These are phyloP conservation scores for Pontederia paniculata DNA, from an alignment of 176 grass and related monocot species.

Conservation along the genomic window DNA sequence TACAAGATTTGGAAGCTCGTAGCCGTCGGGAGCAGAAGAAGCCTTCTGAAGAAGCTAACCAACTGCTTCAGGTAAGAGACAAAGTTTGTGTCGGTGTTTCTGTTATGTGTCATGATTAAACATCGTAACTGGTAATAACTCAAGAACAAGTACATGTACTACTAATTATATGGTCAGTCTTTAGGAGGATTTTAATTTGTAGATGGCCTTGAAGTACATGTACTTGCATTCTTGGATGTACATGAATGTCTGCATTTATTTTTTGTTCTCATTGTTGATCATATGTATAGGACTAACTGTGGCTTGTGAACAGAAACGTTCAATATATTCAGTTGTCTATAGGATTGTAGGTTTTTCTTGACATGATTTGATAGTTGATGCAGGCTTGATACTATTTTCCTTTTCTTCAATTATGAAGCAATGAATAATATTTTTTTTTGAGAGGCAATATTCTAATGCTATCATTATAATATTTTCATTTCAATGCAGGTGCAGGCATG, in stretches of 20 bases:
- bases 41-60: constrained; percentile 92
- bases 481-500: constrained; percentile 75
- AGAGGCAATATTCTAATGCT: too few species aligned
- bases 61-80: constrained; percentile 69
- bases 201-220: neutral
- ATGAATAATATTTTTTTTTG: too few species aligned
- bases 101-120: too few species aligned
- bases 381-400: neutral
- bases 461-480: constrained; percentile 8
- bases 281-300: too few species aligned
- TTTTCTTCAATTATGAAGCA: too few species aligned
- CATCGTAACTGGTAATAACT: too few species aligned
- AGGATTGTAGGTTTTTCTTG: too few species aligned
- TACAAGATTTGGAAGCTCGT: constrained; percentile 80
- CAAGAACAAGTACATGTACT: too few species aligned
- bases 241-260: neutral
- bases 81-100: neutral
- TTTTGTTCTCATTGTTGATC: too few species aligned
- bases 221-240: neutral
- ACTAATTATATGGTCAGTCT: neutral
- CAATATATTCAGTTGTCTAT: too few species aligned
- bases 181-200: neutral
- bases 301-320: too few species aligned
- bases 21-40: constrained; percentile 84
- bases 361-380: neutral